A percentile compares a stretch with the other conserved stretches of the same genome.
Evolutionary conservation across 345 rosid species (phyloP).

Genomic region (Brassica juncea): DNA sequence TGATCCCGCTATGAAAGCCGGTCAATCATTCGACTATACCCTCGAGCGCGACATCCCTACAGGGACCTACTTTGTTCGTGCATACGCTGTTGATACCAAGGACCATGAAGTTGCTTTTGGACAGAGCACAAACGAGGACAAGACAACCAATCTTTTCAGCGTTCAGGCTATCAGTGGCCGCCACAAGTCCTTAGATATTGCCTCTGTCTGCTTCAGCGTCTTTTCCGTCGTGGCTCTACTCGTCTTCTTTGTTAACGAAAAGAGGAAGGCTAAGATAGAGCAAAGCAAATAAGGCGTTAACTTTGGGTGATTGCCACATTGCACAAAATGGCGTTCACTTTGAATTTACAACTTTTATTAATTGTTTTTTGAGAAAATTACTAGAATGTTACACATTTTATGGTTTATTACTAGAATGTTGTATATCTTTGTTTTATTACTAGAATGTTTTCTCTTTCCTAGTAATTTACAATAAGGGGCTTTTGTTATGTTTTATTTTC

Average conservation of each 20-base stretch:
- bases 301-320: conserved; percentile 12
- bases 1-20: background rate
- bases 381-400: no score
- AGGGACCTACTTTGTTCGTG: conserved; percentile 43
- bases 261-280: conserved; percentile 38
- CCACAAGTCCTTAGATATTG: conserved; percentile 42
- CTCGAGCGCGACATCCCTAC: conserved; percentile 43
- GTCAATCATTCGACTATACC: conserved; percentile 23
- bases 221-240: conserved; percentile 39
- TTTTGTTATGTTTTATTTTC: no score
- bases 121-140: conserved; percentile 37
- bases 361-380: conserved; percentile 9
- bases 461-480: no score
- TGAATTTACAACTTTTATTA: conserved; percentile 13
- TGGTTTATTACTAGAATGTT: no score
- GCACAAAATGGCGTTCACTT: conserved; percentile 23
- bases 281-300: conserved; percentile 37
- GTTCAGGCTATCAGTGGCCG: conserved; percentile 44
- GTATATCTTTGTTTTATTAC: no score
- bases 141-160: conserved; percentile 27
- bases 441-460: no score
- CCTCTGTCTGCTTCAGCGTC: conserved; percentile 41
- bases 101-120: conserved; percentile 44
- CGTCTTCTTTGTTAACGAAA: conserved; percentile 41
- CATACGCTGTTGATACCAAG: conserved; percentile 29